Conservation (phyloP, 352 stramenopile genomes). For the Saprolegnia diclina region DNA sequence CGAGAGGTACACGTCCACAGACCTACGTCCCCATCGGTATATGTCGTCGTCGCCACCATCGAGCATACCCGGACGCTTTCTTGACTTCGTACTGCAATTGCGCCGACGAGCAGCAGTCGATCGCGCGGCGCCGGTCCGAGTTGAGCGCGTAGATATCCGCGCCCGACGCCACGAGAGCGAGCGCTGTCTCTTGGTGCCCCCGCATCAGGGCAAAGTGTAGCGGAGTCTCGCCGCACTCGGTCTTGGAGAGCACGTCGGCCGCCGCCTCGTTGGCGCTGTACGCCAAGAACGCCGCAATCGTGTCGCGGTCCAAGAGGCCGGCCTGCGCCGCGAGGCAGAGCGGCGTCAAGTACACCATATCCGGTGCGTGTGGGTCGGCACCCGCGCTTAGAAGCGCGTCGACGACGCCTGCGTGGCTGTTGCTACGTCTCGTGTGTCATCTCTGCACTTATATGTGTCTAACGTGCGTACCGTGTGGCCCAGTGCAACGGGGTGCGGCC, state of each 20-base stretch:
- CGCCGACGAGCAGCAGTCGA: slow-evolving; percentile 83
- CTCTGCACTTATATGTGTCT: slow-evolving; percentile 33
- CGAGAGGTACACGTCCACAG: slow-evolving; percentile 18
- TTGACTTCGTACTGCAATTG: slow-evolving; percentile 80
- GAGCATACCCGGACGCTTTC: slow-evolving; percentile 46
- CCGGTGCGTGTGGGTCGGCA: slow-evolving; percentile 66
- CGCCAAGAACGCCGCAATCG: slow-evolving; percentile 48
- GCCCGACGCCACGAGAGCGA: slow-evolving; percentile 54
- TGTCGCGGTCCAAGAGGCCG: slow-evolving; percentile 38
- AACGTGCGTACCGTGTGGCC: slow-evolving; percentile 58
- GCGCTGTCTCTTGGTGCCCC: slow-evolving; percentile 53
- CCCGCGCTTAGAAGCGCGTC: slow-evolving; percentile 56
- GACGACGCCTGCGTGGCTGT: slow-evolving; percentile 30
- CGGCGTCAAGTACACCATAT: slow-evolving; percentile 59
- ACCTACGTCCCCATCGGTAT: not conserved
- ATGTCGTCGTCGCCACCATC: not conserved
- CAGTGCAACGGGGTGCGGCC: slow-evolving; percentile 71
- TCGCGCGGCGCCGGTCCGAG: slow-evolving; percentile 66
- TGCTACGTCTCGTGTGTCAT: not conserved
- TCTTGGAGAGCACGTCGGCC: not conserved
- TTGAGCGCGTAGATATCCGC: slow-evolving; percentile 65
- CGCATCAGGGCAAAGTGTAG: slow-evolving; percentile 70
- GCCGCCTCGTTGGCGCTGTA: not conserved
- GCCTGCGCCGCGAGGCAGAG: slow-evolving; percentile 37
- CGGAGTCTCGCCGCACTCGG: slow-evolving; percentile 58